phyloP scores from a whole-genome alignment of 805 yeast species.

The Jamesozyma rosinii region DNA sequence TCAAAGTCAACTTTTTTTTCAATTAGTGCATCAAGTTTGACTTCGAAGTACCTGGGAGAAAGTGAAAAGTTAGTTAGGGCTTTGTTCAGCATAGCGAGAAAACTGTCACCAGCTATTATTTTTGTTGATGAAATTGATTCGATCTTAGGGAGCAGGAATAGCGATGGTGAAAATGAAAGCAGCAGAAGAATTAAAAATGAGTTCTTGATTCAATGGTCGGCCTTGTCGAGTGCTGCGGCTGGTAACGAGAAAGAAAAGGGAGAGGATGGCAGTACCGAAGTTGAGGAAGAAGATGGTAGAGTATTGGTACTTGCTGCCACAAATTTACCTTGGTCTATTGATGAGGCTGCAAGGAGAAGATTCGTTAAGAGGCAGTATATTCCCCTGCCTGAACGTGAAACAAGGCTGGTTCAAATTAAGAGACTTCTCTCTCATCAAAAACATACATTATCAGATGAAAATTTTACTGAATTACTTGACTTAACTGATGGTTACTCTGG shows the following conservation, averaged over 20 bases:
- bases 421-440: slow-evolving; percentile 64
- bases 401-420: slow-evolving; percentile 61
- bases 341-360: slow-evolving; percentile 91
- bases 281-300: slow-evolving; percentile 37
- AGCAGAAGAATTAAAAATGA: slow-evolving; percentile 86
- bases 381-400: slow-evolving; percentile 83
- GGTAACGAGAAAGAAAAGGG: slow-evolving; percentile 34
- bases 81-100: slow-evolving; percentile 72
- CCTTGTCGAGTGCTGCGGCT: slow-evolving; percentile 78
- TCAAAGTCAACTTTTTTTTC: slow-evolving; percentile 87
- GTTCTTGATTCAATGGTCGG: slow-evolving; percentile 91
- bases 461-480: slow-evolving; percentile 48
- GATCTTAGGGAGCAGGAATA: slow-evolving; percentile 61
- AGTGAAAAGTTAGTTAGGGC: slow-evolving; percentile 90
- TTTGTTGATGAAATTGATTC: slow-evolving; percentile 96
- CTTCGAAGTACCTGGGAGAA: slow-evolving; percentile 85
- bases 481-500: slow-evolving; percentile 85
- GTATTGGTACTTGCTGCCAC: slow-evolving; percentile 92
- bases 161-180: slow-evolving; percentile 63
- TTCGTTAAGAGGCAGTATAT: slow-evolving; percentile 88
- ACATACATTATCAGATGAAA: slow-evolving; percentile 55
- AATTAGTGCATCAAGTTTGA: slow-evolving; percentile 80
- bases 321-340: slow-evolving; percentile 93
- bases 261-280: background rate
- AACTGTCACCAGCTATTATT: slow-evolving; percentile 83